phyloP scores from a whole-genome alignment of 208 protist genomes.

The Leishmania major region DNA sequence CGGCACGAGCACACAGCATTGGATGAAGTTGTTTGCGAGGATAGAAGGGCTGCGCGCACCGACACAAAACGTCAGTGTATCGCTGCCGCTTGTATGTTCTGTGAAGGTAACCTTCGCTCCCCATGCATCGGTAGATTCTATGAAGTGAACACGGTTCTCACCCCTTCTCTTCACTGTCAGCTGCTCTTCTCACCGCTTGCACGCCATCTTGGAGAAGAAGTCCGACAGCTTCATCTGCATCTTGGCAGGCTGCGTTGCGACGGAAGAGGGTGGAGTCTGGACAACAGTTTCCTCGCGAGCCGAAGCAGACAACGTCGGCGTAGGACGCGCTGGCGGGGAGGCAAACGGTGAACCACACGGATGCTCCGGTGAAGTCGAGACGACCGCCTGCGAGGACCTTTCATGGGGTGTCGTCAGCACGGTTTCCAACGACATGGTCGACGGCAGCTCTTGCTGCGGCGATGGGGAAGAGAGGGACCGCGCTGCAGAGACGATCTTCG shows the following conservation, averaged over 20 bases:
- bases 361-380: not conserved
- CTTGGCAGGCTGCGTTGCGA: slow-evolving; percentile 15
- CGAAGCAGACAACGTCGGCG: not conserved
- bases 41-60: not conserved
- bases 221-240: slow-evolving; percentile 83
- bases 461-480: slow-evolving; percentile 2
- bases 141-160: not conserved
- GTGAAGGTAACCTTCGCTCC: not conserved
- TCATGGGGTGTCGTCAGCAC: not conserved
- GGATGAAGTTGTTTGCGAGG: not conserved
- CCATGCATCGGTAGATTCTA: not conserved
- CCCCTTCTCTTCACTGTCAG: not conserved
- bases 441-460: not conserved
- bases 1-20: not conserved
- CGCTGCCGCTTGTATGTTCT: not conserved
- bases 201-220: slow-evolving; percentile 88
- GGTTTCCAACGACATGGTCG: not conserved
- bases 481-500: slow-evolving; percentile 27
- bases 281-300: not conserved
- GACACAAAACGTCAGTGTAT: not conserved
- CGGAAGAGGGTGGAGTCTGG: not conserved
- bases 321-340: slow-evolving; percentile 5
- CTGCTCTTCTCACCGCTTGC: slow-evolving; percentile 31
- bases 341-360: slow-evolving; percentile 3
- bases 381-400: not conserved